Evolutionary conservation across 2,329 filamentous ascomycete species (phyloP), one percentile per base, ranked within the genome.

Genomic region (Botryotinia narcissicola): DNA sequence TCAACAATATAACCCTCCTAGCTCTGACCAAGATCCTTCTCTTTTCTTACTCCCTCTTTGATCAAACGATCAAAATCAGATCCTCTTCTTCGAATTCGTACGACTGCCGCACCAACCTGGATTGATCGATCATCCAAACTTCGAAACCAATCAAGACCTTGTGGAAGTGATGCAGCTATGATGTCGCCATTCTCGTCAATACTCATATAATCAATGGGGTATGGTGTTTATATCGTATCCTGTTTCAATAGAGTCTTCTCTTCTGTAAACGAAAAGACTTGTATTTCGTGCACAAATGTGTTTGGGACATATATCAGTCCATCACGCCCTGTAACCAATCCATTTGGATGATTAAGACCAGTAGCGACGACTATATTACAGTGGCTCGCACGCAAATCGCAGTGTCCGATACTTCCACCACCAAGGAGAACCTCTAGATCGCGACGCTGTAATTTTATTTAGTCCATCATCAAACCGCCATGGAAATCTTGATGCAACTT

Each of bases 141-240:
- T 42, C 76, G 67, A 14, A 77, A 5, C 32, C 79, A 75, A 35
- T 76, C 75, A 9, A 78, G 60, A 1, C 72, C 9, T 60, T 81
- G 77, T 0, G 82, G 81, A 61, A 83, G 73, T 4, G 76, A 79
- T 5, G 81, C 81, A 4, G 77, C 81, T 72, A 79, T 79, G 51
- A 83, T 78, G 48, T 82, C 79, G 1, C 82, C 82, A 35, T 82
- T 78, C 5, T 73, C 74, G 72, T 83, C 82, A n/a, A 83, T 73
- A 1, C 79, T 80, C 14, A 83, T 71, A 57, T 83, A 83, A 72
- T 83, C 82, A 7, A 83, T 73, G 0, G 81, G 80, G 37, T 80
- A 76, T 22, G 78, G 76, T 12, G 78, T 71, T 54, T 78, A 64
- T 62, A 83, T 79, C 1, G 75, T 76, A 60, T 77, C 78, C 73